These are phyloP conservation scores for Mycena amicta DNA, from an alignment of 768 basidiomycete genomes.

Conservation along the genomic window DNA sequence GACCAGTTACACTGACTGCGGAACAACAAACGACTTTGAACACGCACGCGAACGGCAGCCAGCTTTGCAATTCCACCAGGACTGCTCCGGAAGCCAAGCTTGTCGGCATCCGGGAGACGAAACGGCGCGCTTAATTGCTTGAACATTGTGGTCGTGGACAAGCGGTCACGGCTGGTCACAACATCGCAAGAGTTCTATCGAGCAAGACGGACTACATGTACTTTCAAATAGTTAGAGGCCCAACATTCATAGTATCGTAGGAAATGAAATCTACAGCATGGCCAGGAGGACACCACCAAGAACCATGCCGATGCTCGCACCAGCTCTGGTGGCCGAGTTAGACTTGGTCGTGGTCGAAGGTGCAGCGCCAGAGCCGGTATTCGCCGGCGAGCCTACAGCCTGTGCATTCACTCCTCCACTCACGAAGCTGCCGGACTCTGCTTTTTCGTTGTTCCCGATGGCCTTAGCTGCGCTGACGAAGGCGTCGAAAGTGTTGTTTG, in stretches of 20 bases:
- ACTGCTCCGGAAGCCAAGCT: slow-evolving; percentile 85
- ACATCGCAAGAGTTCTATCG: too few relatives aligned
- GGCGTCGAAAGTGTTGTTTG: slow-evolving; percentile 42
- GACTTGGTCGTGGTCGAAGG: slow-evolving; percentile 10
- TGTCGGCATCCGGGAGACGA: slow-evolving; percentile 85
- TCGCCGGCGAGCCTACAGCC: slow-evolving; percentile 33
- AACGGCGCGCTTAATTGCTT: slow-evolving; percentile 69
- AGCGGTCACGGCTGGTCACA: not conserved
- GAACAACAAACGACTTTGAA: not conserved
- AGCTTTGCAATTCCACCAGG: slow-evolving; percentile 80
- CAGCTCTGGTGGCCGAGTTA: slow-evolving; percentile 15
- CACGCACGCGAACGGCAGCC: slow-evolving; percentile 68
- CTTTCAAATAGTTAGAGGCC: not conserved
- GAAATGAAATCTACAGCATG: slow-evolving; percentile 14
- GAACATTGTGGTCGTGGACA: slow-evolving; percentile 11
- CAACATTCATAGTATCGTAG: not conserved
- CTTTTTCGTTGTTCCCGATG: slow-evolving; percentile 36
- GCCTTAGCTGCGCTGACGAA: slow-evolving; percentile 44
- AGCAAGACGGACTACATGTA: too few relatives aligned
- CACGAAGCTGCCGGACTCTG: slow-evolving; percentile 38
- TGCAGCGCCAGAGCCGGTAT: slow-evolving; percentile 19
- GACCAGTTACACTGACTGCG: slow-evolving; percentile 9
- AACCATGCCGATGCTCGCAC: slow-evolving; percentile 11
- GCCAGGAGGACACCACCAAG: slow-evolving; percentile 13
- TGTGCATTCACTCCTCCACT: slow-evolving; percentile 45